phyloP scores from a whole-genome alignment of 2,329 filamentous ascomycete genomes.

The Coniella lustricola region DNA sequence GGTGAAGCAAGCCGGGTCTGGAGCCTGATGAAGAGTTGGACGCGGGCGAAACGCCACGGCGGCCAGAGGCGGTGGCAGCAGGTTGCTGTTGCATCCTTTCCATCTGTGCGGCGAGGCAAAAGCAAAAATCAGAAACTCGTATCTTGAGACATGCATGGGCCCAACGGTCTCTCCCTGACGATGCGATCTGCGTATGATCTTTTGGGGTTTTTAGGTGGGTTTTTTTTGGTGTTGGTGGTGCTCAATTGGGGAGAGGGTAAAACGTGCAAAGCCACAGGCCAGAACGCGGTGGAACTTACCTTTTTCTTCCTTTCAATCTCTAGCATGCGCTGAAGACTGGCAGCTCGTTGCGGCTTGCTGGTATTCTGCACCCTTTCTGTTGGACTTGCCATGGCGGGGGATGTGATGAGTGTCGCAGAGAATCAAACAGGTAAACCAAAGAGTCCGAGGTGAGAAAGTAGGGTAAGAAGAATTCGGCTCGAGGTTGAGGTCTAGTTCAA shows the following conservation, averaged over 20 bases:
- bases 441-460: background rate
- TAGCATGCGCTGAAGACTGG: constrained; percentile 52
- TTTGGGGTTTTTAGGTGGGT: background rate
- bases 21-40: constrained; percentile 5
- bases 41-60: constrained; percentile 14
- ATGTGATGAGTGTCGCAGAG: constrained; percentile 1
- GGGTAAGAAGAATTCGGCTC: background rate
- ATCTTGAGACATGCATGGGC: constrained; percentile 2
- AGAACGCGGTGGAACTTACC: constrained; percentile 32
- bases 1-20: constrained; percentile 11
- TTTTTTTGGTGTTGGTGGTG: background rate
- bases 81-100: constrained; percentile 22
- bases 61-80: constrained; percentile 3
- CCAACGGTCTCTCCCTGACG: background rate
- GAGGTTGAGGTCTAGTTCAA: too few relatives aligned
- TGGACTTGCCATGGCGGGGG: constrained; percentile 10
- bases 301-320: constrained; percentile 52
- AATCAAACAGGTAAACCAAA: background rate
- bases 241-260: too few relatives aligned
- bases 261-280: background rate
- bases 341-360: constrained; percentile 28
- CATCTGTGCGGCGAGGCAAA: constrained; percentile 20
- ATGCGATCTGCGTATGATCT: constrained; percentile 1
- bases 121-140: constrained; percentile 10
- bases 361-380: constrained; percentile 14